Evolutionary conservation across 2,329 filamentous ascomycete species (phyloP).

Genomic region (Aureobasidium sp.): DNA sequence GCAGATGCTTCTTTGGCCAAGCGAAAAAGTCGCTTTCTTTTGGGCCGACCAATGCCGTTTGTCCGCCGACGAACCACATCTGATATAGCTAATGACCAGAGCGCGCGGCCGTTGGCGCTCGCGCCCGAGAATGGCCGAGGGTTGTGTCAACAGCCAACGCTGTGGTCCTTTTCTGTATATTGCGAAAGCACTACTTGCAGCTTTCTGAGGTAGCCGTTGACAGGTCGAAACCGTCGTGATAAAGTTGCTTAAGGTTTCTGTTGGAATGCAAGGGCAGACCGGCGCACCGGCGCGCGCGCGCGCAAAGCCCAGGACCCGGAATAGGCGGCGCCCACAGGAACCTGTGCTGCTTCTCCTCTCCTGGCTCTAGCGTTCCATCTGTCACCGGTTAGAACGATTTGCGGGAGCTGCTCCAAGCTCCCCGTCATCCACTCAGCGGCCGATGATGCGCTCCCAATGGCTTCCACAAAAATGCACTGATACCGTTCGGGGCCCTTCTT

Average conservation of each 20-base stretch:
- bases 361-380: slow-evolving; percentile 12
- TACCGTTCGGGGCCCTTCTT: slow-evolving; percentile 13
- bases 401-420: slow-evolving; percentile 12
- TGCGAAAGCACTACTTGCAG: background rate
- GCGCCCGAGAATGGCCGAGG: slow-evolving; percentile 11
- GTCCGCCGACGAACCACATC: slow-evolving; percentile 3
- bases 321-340: slow-evolving; percentile 13
- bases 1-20: slow-evolving; percentile 3
- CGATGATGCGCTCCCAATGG: slow-evolving; percentile 13
- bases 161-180: background rate
- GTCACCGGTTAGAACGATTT: slow-evolving; percentile 13
- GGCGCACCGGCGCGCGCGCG: slow-evolving; percentile 11
- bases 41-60: slow-evolving; percentile 4
- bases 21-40: background rate
- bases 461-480: slow-evolving; percentile 11
- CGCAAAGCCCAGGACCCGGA: slow-evolving; percentile 3
- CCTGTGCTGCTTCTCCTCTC: slow-evolving; percentile 9
- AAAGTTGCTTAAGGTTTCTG: slow-evolving; percentile 13
- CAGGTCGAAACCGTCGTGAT: slow-evolving; percentile 9
- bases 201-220: slow-evolving; percentile 1
- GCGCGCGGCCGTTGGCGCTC: slow-evolving; percentile 8
- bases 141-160: background rate
- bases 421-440: slow-evolving; percentile 12
- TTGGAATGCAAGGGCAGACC: slow-evolving; percentile 11
- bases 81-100: slow-evolving; percentile 9